Evolutionary conservation across 2,329 filamentous ascomycete species (phyloP), one percentile per base, ranked within the genome.

Genomic region (Sarocladiaceae sp.): DNA sequence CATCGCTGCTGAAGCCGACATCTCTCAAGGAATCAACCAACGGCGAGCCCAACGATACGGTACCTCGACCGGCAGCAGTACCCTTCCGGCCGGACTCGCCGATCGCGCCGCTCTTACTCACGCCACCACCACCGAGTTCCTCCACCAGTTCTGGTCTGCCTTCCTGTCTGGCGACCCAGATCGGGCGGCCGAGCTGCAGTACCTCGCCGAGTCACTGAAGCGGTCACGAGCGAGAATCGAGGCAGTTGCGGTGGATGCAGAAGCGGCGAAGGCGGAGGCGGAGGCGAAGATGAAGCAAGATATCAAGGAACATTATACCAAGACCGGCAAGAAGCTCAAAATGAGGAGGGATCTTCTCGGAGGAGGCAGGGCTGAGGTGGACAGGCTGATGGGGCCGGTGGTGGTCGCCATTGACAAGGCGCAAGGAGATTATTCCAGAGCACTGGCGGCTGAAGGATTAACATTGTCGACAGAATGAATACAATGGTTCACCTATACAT

Each of bases 101-200:
- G 72, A 81, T 33, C 77, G 77, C 45, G 81, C 78, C 52, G 67
- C 65, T 32, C 63, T 80, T 45, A 95, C 91, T 0, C 89, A 97
- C 60, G 90, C 90, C 44, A 98, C 93, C 0, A 94, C 88, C 0
- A 84, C 87, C 29, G 93, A 98, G 58, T 98, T 97, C 57, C 70
- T 98, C n/a, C 87, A 91, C 55, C 94, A 97, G 62, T 98, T 98
- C 68, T 98, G 91, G 91, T 77, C 80, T 26, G 82, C 90, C 0
- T 98, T 95, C 58, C 74, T 95, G 20, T 96, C 90, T 0, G 91
- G 90, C 12, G 88, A 96, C 58, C 68, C 86, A 1, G 83, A 88
- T 48, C 82, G 88, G 26, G 87, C 88, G 1, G 74, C 74, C 33
- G 91, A 98, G 64, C 74, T 96, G 12, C 80, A 82, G 6, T 88